Percentiles rank a stretch among this genome's conserved stretches.
Conservation (phyloP, 371 early-diverging fungal genomes). For the Apophysomyces variabilis region DNA sequence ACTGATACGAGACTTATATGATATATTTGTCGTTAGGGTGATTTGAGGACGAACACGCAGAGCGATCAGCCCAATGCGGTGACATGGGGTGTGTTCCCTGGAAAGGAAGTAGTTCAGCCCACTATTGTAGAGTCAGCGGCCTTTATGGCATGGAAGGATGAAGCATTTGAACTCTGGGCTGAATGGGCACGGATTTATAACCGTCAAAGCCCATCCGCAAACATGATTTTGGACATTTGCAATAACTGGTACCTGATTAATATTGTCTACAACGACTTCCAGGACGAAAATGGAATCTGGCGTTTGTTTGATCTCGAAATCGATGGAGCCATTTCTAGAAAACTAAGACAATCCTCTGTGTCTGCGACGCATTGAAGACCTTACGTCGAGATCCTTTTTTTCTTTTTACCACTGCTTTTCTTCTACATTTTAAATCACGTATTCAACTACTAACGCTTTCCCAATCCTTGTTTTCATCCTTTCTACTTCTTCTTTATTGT, state of each 20-base stretch:
- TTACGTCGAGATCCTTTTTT: too few species aligned
- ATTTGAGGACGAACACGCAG: conserved; percentile 84
- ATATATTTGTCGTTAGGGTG: conserved; percentile 53
- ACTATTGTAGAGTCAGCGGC: conserved; percentile 92
- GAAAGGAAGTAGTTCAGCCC: conserved; percentile 96
- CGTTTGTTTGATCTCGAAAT: conserved; percentile 66
- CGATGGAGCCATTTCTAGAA: conserved; percentile 32
- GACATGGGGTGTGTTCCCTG: conserved; percentile 99
- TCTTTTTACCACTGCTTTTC: too few species aligned
- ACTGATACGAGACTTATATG: too few species aligned
- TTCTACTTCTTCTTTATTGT: too few species aligned
- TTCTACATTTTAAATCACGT: too few species aligned
- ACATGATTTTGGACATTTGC: conserved; percentile 70
- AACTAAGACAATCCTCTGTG: conserved; percentile 23
- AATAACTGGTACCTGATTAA: conserved; percentile 92
- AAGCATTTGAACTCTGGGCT: conserved; percentile 94
- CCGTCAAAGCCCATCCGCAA: conserved; percentile 55
- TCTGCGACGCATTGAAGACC: background rate
- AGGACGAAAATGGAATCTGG: conserved; percentile 73
- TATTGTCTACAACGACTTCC: conserved; percentile 95
- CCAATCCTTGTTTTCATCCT: too few species aligned
- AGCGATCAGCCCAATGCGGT: conserved; percentile 92
- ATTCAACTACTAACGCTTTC: too few species aligned
- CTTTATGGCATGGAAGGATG: conserved; percentile 97
- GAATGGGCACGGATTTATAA: conserved; percentile 88